Conservation (phyloP, 176 grass and related monocot species). For the Zea mays region DNA sequence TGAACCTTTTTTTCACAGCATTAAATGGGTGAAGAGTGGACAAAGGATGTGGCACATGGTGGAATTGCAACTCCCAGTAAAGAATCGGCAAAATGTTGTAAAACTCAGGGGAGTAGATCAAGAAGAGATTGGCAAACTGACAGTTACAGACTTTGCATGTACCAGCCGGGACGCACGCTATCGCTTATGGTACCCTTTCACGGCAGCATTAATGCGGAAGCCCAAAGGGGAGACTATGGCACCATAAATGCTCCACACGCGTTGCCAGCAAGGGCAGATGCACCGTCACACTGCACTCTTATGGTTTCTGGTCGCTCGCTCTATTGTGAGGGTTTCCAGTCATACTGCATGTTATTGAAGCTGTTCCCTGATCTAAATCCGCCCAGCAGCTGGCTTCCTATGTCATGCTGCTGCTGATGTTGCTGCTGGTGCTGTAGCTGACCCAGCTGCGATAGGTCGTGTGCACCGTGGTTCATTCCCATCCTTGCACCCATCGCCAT, state of each 20-base stretch:
- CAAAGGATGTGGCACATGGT: conserved; percentile 20
- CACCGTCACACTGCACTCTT: conserved; percentile 25
- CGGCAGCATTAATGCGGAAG: conserved; percentile 33
- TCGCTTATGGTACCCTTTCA: conserved; percentile 33
- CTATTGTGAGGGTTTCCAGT: conserved; percentile 92
- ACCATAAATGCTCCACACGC: conserved; percentile 36
- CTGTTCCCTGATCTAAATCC: conserved; percentile 72
- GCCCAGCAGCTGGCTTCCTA: conserved; percentile 70
- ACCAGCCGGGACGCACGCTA: conserved; percentile 33
- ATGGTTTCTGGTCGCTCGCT: conserved; percentile 4
- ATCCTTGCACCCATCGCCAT: conserved; percentile 71
- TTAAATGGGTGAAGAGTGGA: background rate
- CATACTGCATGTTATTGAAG: conserved; percentile 88
- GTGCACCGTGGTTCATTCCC: conserved; percentile 64
- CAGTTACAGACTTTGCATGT: conserved; percentile 41
- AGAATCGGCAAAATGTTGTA: background rate
- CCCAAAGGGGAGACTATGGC: conserved; percentile 21
- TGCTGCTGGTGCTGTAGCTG: conserved; percentile 65
- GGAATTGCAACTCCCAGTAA: conserved; percentile 15
- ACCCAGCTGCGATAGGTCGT: conserved; percentile 60
- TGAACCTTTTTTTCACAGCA: conserved; percentile 13
- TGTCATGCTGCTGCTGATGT: conserved; percentile 73
- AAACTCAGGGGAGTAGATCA: conserved; percentile 22
- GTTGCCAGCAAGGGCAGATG: conserved; percentile 26
- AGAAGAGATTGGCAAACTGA: conserved; percentile 33